Percentiles rank a stretch among this genome's conserved stretches.
Conservation (phyloP, 2,329 filamentous ascomycete genomes). For the Colletotrichum paranaense region DNA sequence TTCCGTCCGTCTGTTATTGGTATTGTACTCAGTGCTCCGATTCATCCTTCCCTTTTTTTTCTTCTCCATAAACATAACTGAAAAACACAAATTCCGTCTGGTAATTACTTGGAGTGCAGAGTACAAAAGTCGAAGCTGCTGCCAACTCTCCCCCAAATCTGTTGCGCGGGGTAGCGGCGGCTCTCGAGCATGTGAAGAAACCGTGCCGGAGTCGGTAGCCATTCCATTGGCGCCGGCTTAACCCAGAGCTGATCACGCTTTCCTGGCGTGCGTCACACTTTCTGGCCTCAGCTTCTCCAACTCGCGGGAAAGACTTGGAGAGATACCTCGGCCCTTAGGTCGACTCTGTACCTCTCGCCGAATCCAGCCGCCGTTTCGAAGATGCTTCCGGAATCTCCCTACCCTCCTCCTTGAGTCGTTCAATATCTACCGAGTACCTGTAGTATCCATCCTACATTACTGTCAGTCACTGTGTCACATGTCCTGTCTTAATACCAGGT, state of each 20-base stretch:
- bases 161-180: conserved; percentile 18
- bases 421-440: not conserved
- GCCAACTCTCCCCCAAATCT: not conserved
- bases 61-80: not conserved
- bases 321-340: conserved; percentile 22
- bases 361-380: conserved; percentile 10
- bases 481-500: not conserved
- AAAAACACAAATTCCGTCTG: not conserved
- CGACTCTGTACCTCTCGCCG: conserved; percentile 1
- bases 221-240: conserved; percentile 10
- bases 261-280: conserved; percentile 24
- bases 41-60: not conserved
- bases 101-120: not conserved
- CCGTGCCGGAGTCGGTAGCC: conserved; percentile 25
- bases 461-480: conserved; percentile 22
- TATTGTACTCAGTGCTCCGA: not conserved
- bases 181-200: conserved; percentile 30
- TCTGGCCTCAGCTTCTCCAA: conserved; percentile 7
- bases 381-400: conserved; percentile 11
- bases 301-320: not conserved
- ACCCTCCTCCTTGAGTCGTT: not conserved
- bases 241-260: conserved; percentile 20
- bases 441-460: not conserved
- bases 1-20: not conserved
- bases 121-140: not conserved